Base-by-base conservation (phyloP, 805 yeast genomes). In the Candida maris region DNA sequence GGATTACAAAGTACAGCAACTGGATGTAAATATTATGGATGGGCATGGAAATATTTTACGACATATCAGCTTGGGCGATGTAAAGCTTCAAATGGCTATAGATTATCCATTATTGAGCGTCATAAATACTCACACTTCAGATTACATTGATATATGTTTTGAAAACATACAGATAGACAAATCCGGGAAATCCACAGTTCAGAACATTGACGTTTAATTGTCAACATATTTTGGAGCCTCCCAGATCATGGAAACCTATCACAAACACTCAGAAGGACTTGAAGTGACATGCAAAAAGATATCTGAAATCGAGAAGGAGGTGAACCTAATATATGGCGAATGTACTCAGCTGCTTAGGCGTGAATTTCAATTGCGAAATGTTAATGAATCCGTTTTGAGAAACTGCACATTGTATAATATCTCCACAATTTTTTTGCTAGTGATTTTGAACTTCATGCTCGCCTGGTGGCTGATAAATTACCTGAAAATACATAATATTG, bases 71-170 rank as follows among this genome's bases (percentile, higher is more conserved):
- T 25, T 59, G 5, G 30, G 30, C 4, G 44, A 49, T n/a, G 21
- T 24, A 3, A 32, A 29, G 3, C 12, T 46, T 1, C 50, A 49
- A 21, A 23, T 57, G 35, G 52, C 49, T 3, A 35, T 56, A 5
- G 52, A 54, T 32, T 48, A 46, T 23, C 57, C 59, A 4, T 23
- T 51, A 5, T 27, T 20, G 18, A 36, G 41, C n/a, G 35, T 39
- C 29, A 32, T 32, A 21, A 42, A 45, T 6, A 45, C 39, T 17
- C 46, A 39, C 30, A 30, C 30, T 2, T 19, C 38, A 2, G 53
- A 55, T 21, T 51, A 50, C 32, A 27, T 57, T 14, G 61, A 56
- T 38, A 28, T 60, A 16, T 60, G 65, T 35, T 59, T 59, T 35
- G 65, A 60, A 32, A 60, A 54, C 29, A 30, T 46, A 13, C 51